Base-by-base conservation (phyloP, 208 protist genomes). In the Naegleria gruberi region DNA sequence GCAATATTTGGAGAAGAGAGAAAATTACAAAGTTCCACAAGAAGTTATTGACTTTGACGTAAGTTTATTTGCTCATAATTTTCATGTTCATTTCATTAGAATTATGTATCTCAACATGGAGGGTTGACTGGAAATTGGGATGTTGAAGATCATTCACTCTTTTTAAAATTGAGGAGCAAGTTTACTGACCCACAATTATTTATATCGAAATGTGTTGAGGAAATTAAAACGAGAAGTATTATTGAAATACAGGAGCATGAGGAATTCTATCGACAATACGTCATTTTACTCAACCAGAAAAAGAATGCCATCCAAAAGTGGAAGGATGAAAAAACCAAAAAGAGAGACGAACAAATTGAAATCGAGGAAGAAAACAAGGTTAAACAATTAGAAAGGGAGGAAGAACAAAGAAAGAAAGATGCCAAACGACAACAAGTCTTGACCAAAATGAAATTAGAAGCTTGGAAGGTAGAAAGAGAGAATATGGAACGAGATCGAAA, bases 1-100 rank as follows among this genome's bases (percentile, higher is more conserved):
- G n/a, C 7, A 41, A 87, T 34, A 42, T 6, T 17, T 55, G 6
- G 34, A 55, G 19, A n/a, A 87, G 43, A 87, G 34, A 45, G 26
- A 42, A 87, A 45, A 87, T 44, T 30, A 37, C 30, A n/a, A 26
- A 40, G 83, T 87, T 10, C 83, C 83, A 0, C 5, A 23, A 17
- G 43, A 87, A 55, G 83, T 87, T 15, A 87, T 42, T 55, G 83
- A 45, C 30, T 87, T 55, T 15, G 83, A 87, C n/a, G 65, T 77
- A 77, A 77, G 65, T 77, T 7, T 77, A 2, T 26, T 37, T n/a
- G 23, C 55, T 8, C 23, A n/a, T n/a, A 6, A 74, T n/a, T 74
- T 17, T n/a, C 26, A n/a, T 74, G 8, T 74, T 74, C 23, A n/a
- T n/a, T 6, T 74, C 15, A 77, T 37, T 8, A 77, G 34, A 87